Evolutionary conservation across 352 stramenopile genomes (phyloP), one percentile per base, ranked within the genome.

Genomic region (Phytophthora syringae): DNA sequence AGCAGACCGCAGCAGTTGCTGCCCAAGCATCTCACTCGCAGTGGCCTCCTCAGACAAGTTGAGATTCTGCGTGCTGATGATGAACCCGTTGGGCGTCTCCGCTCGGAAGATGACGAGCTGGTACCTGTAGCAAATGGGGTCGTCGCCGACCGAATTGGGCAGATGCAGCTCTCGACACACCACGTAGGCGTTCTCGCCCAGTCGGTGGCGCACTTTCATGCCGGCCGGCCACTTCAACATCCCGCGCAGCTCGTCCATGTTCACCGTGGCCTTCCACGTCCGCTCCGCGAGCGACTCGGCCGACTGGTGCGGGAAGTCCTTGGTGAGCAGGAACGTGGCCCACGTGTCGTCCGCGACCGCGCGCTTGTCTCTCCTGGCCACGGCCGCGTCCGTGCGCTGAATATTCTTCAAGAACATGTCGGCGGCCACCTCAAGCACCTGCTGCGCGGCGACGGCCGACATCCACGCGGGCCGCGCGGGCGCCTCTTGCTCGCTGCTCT

Each of bases 161-260:
- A 79, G 39, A 24, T 64, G 49, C 18, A 79, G 62, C 21, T 69
- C 67, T 43, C 64, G 58, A 53, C 67, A 60, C 22, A 79, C 47
- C 39, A 79, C 42, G 32, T 54, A 60, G 18, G 72, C 72, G 39
- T 70, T 47, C 30, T 54, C 36, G 34, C 64, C 64, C 16, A 79
- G 48, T 2, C 55, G 64, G 15, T 72, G 58, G 15, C 80, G 58
- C 40, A 86, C 64, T 43, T 76, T 76, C 64, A 84, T 82, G 20
- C 75, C 64, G 9, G 71, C 52, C 3, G 70, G 27, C 58, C 69
- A 76, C 16, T 60, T 18, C n/a, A n/a, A n/a, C n/a, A n/a, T n/a
- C n/a, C n/a, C n/a, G n/a, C 61, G 40, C 48, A 72, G 43, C 27
- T 74, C 30, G 12, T 77, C 43, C 5, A 52, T 16, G 56, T 76